A percentile compares a stretch with the other conserved stretches of the same genome.
Evolutionary conservation across 2,329 filamentous ascomycete species (phyloP).

Genomic region (Botrytis byssoidea): DNA sequence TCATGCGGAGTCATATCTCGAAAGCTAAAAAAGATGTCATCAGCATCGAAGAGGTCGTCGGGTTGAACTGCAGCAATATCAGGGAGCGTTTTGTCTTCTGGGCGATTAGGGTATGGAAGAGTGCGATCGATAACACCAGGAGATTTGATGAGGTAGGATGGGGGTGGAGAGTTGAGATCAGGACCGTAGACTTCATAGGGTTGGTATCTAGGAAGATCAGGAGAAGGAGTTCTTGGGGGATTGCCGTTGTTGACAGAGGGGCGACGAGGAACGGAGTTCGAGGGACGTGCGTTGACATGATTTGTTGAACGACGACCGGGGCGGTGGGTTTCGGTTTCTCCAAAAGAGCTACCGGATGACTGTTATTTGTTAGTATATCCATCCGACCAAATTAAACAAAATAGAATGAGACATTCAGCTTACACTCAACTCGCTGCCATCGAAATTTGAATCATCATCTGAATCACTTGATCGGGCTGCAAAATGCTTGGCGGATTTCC

Average conservation of each 20-base stretch:
- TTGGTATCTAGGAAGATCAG: background rate
- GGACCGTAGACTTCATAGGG: background rate
- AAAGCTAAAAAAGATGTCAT: background rate
- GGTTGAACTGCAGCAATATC: background rate
- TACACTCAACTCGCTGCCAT: background rate
- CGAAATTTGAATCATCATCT: background rate
- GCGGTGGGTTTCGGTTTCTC: background rate
- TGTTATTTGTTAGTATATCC: background rate
- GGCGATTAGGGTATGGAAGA: background rate
- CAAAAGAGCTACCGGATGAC: background rate
- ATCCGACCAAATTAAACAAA: background rate
- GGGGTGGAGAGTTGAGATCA: background rate
- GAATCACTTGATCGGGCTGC: background rate
- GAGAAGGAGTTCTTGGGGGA: background rate
- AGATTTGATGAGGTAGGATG: conserved; percentile 3
- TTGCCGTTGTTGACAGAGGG: background rate
- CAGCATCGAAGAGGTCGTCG: conserved; percentile 2
- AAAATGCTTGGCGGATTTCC: background rate
- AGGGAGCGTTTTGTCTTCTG: background rate
- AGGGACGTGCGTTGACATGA: too few species aligned
- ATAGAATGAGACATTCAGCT: background rate
- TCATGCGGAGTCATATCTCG: background rate
- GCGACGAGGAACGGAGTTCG: background rate
- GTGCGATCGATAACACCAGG: background rate
- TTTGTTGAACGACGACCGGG: background rate